Evolutionary conservation across 306 rosid species (phyloP), one percentile per base, ranked within the genome.

Genomic region (Vigna reflexopilosa): DNA sequence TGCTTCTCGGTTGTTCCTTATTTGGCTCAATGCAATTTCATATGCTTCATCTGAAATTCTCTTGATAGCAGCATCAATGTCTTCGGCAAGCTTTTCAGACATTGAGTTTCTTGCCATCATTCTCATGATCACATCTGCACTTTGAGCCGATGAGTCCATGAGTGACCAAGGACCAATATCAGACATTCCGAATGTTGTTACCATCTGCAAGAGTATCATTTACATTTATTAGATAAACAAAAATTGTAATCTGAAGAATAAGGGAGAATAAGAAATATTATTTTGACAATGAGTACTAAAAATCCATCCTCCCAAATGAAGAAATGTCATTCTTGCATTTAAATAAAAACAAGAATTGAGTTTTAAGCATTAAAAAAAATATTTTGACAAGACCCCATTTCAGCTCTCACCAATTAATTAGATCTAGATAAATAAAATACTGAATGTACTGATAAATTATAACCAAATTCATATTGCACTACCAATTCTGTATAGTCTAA

Each of bases 71-170:
- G 84, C 16, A 50, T 95, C 99, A 5, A 95, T 95, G 87, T 95
- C 99, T 89, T 87, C 94, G 3, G 98, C 98, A 15, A 95, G 98
- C 86, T 76, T 95, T 80, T 95, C 98, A 1, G 98, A 95, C 98
- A 95, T 95, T 9, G 97, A 95, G 83, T 95, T 92, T 86, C 98
- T 91, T 22, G 98, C 98, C 98, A 95, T 95, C 98, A 92, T 95
- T 83, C 98, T 87, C 98, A 95, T 92, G 69, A 95, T 90, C 28
- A 95, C 89, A 72, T 95, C 98, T 67, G 79, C 93, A 57, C 94
- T 89, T 84, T 92, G 97, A 65, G 91, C 47, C 16, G 68, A 88
- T 2, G 93, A 79, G 5, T 95, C 98, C 99, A 93, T 91, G 28
- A 95, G 88, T 11, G 99, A 95, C 99, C 99, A 95, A 40, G 98